Conservation (phyloP, 2,329 filamentous ascomycete species). For the Tolypocladium ovalisporum region DNA sequence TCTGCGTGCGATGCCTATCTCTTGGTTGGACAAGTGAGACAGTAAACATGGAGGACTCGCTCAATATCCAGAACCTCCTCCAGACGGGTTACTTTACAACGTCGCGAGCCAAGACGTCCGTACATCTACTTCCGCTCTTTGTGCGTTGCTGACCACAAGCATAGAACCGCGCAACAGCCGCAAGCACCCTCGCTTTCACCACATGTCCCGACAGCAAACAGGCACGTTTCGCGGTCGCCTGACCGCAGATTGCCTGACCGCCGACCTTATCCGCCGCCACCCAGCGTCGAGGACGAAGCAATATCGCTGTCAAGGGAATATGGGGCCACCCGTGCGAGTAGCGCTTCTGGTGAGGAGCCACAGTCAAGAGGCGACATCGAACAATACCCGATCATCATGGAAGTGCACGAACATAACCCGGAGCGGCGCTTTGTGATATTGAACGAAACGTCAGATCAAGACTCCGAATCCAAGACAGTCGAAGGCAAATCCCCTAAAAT, state of each 20-base stretch:
- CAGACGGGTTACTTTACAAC: slow-evolving; percentile 40
- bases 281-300: slow-evolving; percentile 59
- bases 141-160: slow-evolving; percentile 1
- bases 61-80: slow-evolving; percentile 35
- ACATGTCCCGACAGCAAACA: slow-evolving; percentile 3
- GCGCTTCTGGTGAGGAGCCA: slow-evolving; percentile 38
- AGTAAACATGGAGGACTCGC: slow-evolving; percentile 30
- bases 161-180: slow-evolving; percentile 9
- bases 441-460: slow-evolving; percentile 16
- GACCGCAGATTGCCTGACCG: not conserved
- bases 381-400: slow-evolving; percentile 56
- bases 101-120: slow-evolving; percentile 27
- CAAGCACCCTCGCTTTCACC: slow-evolving; percentile 1
- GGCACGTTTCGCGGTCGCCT: slow-evolving; percentile 2
- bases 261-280: slow-evolving; percentile 44
- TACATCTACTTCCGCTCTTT: not conserved
- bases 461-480: not conserved
- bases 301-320: slow-evolving; percentile 52
- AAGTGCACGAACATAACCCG: slow-evolving; percentile 47
- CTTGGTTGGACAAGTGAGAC: slow-evolving; percentile 7
- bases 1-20: slow-evolving; percentile 10
- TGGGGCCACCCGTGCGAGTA: slow-evolving; percentile 20
- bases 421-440: slow-evolving; percentile 58
- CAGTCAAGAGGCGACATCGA: slow-evolving; percentile 53
- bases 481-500: not conserved